Evolutionary conservation across 2,329 filamentous ascomycete species (phyloP), one percentile per base, ranked within the genome.

Genomic region (Ambrosiella cleistominuta): DNA sequence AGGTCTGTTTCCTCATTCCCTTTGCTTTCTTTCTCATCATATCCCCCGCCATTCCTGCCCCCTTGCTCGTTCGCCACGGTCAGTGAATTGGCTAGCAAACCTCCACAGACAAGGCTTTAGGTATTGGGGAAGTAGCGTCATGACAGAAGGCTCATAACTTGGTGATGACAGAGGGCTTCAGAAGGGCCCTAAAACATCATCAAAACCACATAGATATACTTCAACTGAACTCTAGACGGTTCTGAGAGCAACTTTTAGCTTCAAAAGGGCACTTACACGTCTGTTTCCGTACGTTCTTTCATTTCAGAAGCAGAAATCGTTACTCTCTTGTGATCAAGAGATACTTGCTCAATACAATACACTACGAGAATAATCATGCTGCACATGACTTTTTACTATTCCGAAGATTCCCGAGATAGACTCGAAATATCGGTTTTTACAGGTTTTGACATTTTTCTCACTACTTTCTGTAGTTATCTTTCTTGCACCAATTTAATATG

Each of bases 101-200:
- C 44, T 8, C 44, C n/a, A 15, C 2, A 47, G 44, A 17, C 44
- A 51, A 42, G 38, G 54, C 55, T 47, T 57, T 45, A 57, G 45
- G 55, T 59, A 52, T 59, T 42, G 47, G 35, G 9, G n/a, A 59
- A 17, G 51, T 59, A 59, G 51, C 19, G 57, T 49, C 52, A 40
- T 59, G 40, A 59, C 57, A 59, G 57, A 51, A 59, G 57, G 57
- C 15, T 49, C 42, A 35, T 19, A 13, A 27, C 39, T 35, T 40
- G 38, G 40, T 47, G n/a, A 36, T 19, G 39, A 17, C 12, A 36
- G 37, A 15, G 36, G 17, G 51, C 52, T 56, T 55, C 15, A 59
- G 57, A 59, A 51, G 57, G 57, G 27, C 50, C 27, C 50, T 53
- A 53, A 53, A 53, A 38, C 35, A 53, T 35, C 17, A 15, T 37